Evolutionary conservation across 768 basidiomycete species (phyloP).

Genomic region (Kwoniella botswanensis): DNA sequence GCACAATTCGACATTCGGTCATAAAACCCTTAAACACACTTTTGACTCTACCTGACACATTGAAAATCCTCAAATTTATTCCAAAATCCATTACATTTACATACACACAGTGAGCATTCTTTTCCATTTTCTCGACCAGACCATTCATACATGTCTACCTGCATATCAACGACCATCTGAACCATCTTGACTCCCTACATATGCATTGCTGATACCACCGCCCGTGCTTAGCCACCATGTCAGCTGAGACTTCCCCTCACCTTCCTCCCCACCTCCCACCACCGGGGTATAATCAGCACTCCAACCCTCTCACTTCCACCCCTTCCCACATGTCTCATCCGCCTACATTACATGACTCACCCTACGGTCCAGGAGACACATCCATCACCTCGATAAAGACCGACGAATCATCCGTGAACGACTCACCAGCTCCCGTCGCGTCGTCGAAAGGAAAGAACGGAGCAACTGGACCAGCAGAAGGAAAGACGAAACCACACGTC

Average conservation of each 20-base stretch:
- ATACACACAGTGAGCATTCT: not conserved
- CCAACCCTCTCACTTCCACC: slow-evolving; percentile 16
- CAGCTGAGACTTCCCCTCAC: slow-evolving; percentile 26
- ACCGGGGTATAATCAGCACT: slow-evolving; percentile 16
- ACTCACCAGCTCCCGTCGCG: slow-evolving; percentile 13
- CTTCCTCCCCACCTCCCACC: slow-evolving; percentile 25
- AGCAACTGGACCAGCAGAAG: slow-evolving; percentile 49
- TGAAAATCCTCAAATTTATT: not conserved
- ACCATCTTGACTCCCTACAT: not conserved
- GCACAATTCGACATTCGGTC: not conserved
- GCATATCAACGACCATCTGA: not conserved
- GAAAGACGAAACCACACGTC: slow-evolving; percentile 62
- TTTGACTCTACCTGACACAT: not conserved
- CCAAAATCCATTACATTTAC: too few species aligned
- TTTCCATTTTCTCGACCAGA: not conserved
- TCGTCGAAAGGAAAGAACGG: slow-evolving; percentile 54
- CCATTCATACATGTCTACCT: not conserved
- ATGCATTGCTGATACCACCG: not conserved
- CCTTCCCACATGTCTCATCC: slow-evolving; percentile 20
- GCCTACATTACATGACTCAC: slow-evolving; percentile 6
- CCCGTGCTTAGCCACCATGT: slow-evolving; percentile 17
- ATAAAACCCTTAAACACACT: not conserved
- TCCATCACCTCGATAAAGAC: slow-evolving; percentile 27
- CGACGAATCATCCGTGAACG: slow-evolving; percentile 18
- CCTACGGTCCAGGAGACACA: slow-evolving; percentile 13